Percentiles rank a stretch among this genome's conserved stretches.
These are phyloP conservation scores for Penicillium brasilianum DNA, from an alignment of 2,329 filamentous ascomycete genomes.

Conservation along the genomic window DNA sequence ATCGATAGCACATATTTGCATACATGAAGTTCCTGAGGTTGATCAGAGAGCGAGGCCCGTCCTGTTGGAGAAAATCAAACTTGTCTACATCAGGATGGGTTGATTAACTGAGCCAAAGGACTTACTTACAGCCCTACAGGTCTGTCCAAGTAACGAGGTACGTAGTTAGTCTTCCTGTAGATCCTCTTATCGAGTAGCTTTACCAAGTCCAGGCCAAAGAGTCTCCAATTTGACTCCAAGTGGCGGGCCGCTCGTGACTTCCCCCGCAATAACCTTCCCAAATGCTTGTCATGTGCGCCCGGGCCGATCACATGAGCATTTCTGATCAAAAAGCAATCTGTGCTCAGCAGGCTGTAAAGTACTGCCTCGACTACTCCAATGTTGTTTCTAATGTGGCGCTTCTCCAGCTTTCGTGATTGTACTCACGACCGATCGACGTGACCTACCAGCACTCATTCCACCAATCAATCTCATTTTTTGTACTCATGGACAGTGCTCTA, in stretches of 20 bases:
- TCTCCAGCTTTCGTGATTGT: not conserved
- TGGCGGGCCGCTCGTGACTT: conserved; percentile 4
- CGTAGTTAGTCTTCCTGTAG: not conserved
- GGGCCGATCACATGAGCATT: not conserved
- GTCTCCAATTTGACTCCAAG: not conserved
- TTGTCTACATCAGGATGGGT: not conserved
- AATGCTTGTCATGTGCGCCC: conserved; percentile 1
- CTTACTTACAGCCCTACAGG: not conserved
- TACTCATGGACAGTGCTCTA: not conserved
- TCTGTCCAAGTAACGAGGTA: not conserved
- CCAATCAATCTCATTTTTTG: not conserved
- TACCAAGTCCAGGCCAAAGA: not conserved
- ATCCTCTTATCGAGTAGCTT: not conserved
- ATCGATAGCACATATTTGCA: too few relatives aligned
- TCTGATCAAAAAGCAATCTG: too few relatives aligned
- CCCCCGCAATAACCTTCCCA: not conserved
- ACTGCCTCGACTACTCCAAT: not conserved
- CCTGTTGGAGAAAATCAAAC: too few relatives aligned
- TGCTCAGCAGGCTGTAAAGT: not conserved
- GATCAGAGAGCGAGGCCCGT: not conserved
- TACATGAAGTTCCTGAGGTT: not conserved
- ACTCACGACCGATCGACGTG: not conserved
- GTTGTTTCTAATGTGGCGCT: not conserved
- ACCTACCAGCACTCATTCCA: not conserved
- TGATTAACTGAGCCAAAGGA: not conserved